Conservation (phyloP, 2,329 filamentous ascomycete genomes). For the Chaetomiaceae sp. region DNA sequence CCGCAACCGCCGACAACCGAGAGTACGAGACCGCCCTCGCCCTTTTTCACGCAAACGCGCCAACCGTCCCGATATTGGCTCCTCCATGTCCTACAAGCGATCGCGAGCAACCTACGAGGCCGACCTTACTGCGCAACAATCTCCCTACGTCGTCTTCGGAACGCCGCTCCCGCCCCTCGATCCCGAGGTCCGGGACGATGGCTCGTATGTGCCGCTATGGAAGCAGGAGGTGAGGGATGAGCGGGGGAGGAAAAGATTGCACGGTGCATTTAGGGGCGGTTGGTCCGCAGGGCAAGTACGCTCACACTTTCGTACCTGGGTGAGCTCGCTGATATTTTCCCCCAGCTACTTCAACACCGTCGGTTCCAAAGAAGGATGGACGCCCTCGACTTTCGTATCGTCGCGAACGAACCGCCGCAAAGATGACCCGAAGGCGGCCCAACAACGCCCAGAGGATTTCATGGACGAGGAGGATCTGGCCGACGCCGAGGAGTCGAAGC, state of each 20-base stretch:
- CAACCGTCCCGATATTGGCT: neutral
- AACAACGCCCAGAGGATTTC: conserved; percentile 77
- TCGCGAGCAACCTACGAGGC: conserved; percentile 74
- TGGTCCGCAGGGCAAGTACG: conserved; percentile 83
- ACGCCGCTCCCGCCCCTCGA: conserved; percentile 78
- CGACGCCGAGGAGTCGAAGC: conserved; percentile 74
- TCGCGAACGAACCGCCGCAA: conserved; percentile 76
- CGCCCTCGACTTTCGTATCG: conserved; percentile 85
- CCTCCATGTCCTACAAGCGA: conserved; percentile 72
- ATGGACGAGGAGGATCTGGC: conserved; percentile 97
- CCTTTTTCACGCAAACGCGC: neutral
- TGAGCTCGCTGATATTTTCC: conserved; percentile 5
- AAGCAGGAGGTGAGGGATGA: conserved; percentile 97
- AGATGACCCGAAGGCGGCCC: conserved; percentile 48
- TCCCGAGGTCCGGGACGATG: conserved; percentile 75
- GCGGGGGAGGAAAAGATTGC: conserved; percentile 79
- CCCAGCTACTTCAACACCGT: conserved; percentile 97
- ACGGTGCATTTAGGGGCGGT: conserved; percentile 94
- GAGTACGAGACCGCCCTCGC: no score
- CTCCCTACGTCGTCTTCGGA: conserved; percentile 75
- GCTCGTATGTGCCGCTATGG: conserved; percentile 91
- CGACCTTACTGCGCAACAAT: conserved; percentile 61
- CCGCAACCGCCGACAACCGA: no score
- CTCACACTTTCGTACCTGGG: neutral
- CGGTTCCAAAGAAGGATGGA: conserved; percentile 97